phyloP scores from a whole-genome alignment of 2,329 filamentous ascomycete species.

The Alternaria incomplexa region DNA sequence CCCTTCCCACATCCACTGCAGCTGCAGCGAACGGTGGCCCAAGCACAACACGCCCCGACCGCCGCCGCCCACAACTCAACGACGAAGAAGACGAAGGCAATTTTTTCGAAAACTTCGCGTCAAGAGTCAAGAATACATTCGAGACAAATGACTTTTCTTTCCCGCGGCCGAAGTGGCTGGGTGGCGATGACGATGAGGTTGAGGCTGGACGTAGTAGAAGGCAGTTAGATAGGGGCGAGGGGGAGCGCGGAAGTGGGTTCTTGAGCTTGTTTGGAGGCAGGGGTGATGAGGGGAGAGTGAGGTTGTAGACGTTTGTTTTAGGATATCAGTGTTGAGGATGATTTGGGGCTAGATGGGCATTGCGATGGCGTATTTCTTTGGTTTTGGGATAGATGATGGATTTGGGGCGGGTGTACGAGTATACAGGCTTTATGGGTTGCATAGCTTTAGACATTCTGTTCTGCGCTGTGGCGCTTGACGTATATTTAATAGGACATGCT shows the following conservation, averaged over 20 bases:
- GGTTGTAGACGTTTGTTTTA: conserved; percentile 25
- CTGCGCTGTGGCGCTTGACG: not conserved
- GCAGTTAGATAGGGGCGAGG: conserved; percentile 7
- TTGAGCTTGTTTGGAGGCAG: conserved; percentile 44
- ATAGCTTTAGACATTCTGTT: not conserved
- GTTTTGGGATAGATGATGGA: not conserved
- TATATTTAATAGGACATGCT: not conserved
- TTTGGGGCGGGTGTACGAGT: not conserved
- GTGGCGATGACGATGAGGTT: conserved; percentile 58
- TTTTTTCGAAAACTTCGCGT: conserved; percentile 82
- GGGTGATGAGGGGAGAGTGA: conserved; percentile 41
- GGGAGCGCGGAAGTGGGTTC: conserved; percentile 25
- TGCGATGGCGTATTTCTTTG: not conserved
- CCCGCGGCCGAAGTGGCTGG: conserved; percentile 80
- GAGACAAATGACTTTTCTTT: conserved; percentile 66
- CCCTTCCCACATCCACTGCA: not conserved
- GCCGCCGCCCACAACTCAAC: conserved; percentile 46
- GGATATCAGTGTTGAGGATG: too few relatives aligned
- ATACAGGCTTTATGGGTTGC: too few relatives aligned
- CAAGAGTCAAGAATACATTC: conserved; percentile 89
- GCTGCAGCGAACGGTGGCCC: conserved; percentile 10
- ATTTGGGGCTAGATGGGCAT: not conserved
- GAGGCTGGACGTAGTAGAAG: conserved; percentile 13
- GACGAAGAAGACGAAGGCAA: conserved; percentile 74
- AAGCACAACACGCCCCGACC: conserved; percentile 16